Evolutionary conservation across 257 asterid species (phyloP).

Genomic region (Anisodus acutangulus): DNA sequence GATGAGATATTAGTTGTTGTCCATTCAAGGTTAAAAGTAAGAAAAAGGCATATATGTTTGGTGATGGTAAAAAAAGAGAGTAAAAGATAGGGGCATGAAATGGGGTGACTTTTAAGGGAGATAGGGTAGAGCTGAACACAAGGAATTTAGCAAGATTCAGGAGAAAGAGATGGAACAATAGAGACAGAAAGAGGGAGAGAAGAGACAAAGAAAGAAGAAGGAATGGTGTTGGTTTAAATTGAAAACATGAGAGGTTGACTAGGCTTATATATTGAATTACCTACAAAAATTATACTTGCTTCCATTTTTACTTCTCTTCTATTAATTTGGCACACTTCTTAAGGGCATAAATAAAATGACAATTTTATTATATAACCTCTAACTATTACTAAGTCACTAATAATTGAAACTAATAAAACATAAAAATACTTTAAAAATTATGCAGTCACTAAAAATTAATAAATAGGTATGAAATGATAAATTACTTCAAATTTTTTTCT

Average conservation of each 20-base stretch:
- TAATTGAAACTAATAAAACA: no score
- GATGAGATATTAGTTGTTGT: not conserved
- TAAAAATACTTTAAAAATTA: no score
- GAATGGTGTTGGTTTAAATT: slow-evolving; percentile 47
- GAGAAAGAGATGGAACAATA: slow-evolving; percentile 52
- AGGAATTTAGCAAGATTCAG: slow-evolving; percentile 34
- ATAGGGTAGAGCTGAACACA: slow-evolving; percentile 27
- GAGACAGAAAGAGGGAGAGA: slow-evolving; percentile 49
- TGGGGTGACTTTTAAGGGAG: slow-evolving; percentile 28
- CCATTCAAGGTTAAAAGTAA: not conserved
- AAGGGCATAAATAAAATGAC: no score
- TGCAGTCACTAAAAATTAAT: no score
- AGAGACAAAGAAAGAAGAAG: slow-evolving; percentile 13
- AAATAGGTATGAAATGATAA: no score
- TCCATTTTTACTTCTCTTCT: no score
- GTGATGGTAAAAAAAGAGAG: slow-evolving; percentile 19
- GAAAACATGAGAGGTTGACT: slow-evolving; percentile 57
- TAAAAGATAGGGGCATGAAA: slow-evolving; percentile 8
- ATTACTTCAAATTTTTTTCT: no score
- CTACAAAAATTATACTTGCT: no score
- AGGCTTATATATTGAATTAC: slow-evolving; percentile 7
- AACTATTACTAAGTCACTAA: no score
- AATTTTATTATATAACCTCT: no score
- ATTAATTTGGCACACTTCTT: no score
- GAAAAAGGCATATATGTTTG: not conserved